Evolutionary conservation across 2,329 filamentous ascomycete genomes (phyloP), one percentile per base, ranked within the genome.

Genomic region (Aspergillus novoparasiticus): DNA sequence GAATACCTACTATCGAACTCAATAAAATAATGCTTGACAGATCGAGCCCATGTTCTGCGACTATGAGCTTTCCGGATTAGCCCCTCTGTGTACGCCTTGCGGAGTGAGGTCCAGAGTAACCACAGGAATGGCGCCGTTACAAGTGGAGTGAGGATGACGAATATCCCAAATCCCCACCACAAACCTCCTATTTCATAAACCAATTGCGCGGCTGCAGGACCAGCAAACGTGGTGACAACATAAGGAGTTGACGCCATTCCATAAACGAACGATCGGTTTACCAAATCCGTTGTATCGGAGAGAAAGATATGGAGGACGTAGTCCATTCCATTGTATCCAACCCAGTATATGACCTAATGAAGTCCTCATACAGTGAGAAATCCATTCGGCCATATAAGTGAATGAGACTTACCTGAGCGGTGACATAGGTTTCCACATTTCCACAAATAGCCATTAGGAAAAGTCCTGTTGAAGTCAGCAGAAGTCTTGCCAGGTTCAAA

Each of bases 151-250:
- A 90, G 79, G 67, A 91, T 86, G 53, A 84, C 80, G 70, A 89
- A 90, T 26, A 81, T 76, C 28, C 87, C 89, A 69, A 87, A 90
- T 1, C 81, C 87, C 88, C 88, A 90, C 36, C 85, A 82, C 82
- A 85, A 90, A 53, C 82, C 84, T 30, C 82, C 78, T 1, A 82
- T 78, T 0, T 78, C 67, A 56, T 85, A 77, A 68, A 89, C 86
- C 0, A 77, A 75, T 30, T 84, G 74, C 0, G 85, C 84, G 45
- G 87, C 68, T 82, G 71, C 74, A 85, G 88, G 10, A 68, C 76
- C 1, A 68, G 72, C 39, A 85, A 72, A 70, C 73, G 77, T 58
- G 12, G 87, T 89, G 67, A 84, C 82, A 62, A 90, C 85, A 68
- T 86, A 87, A 0, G 88, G 88, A 0, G 87, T 87, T 12, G 78